Conservation (phyloP, 208 protist genomes). For the Leishmania aethiopica region DNA sequence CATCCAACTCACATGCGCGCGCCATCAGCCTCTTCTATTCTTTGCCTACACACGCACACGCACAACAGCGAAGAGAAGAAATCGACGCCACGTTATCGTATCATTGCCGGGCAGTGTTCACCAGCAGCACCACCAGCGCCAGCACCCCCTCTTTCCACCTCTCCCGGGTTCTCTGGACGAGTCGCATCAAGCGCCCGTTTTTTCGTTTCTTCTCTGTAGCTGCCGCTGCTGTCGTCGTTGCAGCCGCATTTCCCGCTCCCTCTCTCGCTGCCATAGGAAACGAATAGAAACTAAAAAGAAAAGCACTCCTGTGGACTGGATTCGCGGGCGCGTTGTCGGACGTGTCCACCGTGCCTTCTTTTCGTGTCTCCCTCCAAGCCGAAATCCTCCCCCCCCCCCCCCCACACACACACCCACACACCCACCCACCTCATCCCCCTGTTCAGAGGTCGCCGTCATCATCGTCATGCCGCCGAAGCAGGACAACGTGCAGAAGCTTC, state of each 20-base stretch:
- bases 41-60: neutral
- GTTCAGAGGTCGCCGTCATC: neutral
- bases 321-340: neutral
- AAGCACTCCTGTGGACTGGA: neutral
- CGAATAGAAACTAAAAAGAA: neutral
- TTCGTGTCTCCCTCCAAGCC: neutral
- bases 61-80: neutral
- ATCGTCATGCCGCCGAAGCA: conserved; percentile 77
- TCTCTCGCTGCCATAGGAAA: neutral
- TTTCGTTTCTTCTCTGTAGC: neutral
- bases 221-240: neutral
- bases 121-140: neutral
- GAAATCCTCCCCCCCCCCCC: neutral
- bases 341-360: neutral
- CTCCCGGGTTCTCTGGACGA: neutral
- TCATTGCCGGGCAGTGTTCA: neutral
- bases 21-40: neutral
- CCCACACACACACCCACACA: too few relatives aligned
- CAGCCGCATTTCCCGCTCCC: neutral
- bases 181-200: neutral
- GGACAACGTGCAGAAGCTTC: conserved; percentile 89
- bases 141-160: neutral
- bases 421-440: too few relatives aligned
- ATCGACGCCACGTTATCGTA: neutral
- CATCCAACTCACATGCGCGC: neutral